Conservation (phyloP, 2,329 filamentous ascomycete genomes). For the Colletotrichum limetticola region DNA sequence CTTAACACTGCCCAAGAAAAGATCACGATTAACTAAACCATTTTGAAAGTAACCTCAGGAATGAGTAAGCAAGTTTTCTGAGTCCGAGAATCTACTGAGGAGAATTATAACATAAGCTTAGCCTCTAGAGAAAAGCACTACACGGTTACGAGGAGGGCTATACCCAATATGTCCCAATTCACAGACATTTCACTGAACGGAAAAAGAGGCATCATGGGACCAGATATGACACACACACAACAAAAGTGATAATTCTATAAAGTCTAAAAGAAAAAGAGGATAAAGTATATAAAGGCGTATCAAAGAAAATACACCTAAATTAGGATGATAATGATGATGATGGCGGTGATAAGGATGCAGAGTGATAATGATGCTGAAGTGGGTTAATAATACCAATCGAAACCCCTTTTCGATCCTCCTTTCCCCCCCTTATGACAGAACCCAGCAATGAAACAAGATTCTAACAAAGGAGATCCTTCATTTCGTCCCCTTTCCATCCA, state of each 20-base stretch:
- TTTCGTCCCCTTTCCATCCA: constrained; percentile 24
- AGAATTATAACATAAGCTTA: rapidly evolving
- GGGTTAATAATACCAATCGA: not conserved
- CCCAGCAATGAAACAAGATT: not conserved
- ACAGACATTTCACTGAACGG: no score
- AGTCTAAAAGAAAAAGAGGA: not conserved
- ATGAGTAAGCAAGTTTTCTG: no score
- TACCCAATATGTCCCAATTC: no score
- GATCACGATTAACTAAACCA: no score
- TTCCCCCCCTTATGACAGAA: not conserved
- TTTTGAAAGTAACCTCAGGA: no score
- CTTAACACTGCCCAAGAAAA: no score
- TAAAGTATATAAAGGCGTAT: not conserved
- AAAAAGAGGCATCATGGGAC: no score
- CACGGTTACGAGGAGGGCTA: no score
- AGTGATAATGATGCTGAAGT: not conserved
- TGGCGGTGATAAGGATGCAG: not conserved
- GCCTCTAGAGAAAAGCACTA: no score
- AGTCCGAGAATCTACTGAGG: no score
- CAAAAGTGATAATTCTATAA: constrained; percentile 1
- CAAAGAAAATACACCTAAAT: not conserved
- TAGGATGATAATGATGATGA: not conserved
- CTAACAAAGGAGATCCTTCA: constrained; percentile 17
- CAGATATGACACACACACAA: not conserved
- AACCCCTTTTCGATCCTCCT: no score